Evolutionary conservation across 306 rosid species (phyloP), one percentile per base, ranked within the genome.

Genomic region (Lagenaria siceraria): DNA sequence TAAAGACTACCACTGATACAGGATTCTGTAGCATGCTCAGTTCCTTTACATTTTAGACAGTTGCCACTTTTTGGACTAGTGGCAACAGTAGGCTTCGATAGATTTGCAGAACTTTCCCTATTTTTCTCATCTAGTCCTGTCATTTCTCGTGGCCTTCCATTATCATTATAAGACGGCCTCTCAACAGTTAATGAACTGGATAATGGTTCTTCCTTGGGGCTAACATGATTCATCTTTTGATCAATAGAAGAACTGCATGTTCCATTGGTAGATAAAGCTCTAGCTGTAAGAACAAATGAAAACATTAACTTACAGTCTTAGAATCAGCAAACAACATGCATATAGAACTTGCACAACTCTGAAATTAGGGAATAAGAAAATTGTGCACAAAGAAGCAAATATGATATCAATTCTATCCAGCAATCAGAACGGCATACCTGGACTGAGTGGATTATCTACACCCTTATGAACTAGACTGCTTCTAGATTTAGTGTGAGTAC

Each of bases 31-130:
- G 89, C 48, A 86, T 89, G 91, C 71, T 91, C 89, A 40, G 35
- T 56, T 66, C 87, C 90, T 77, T 93, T 88, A 84, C 94, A 92
- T 81, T 80, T 87, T 55, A 79, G 80, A 86, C 96, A 88, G 77
- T 81, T 72, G 66, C 81, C 77, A 73, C 79, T 22, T 80, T 81
- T 86, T 49, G 91, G 59, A 76, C 89, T 78, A 86, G 78, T 78
- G 53, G 84, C 14, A 68, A 82, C 83, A 73, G 77, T 65, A 55
- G 84, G 78, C 80, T 78, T 84, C n/a, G 79, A 64, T 59, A 65
- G 77, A 83, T 77, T 82, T 78, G 69, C 79, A 77, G 86, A 77
- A 75, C 71, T 80, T 78, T 85, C 97, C 88, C 80, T 80, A 65
- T 81, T 56, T 81, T 84, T 85, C 78, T 91, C 91, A 60, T 79